Percentiles rank a stretch among this genome's conserved stretches.
Evolutionary conservation across 2,329 filamentous ascomycete species (phyloP).

Genomic region (Fusarium pininemorale): DNA sequence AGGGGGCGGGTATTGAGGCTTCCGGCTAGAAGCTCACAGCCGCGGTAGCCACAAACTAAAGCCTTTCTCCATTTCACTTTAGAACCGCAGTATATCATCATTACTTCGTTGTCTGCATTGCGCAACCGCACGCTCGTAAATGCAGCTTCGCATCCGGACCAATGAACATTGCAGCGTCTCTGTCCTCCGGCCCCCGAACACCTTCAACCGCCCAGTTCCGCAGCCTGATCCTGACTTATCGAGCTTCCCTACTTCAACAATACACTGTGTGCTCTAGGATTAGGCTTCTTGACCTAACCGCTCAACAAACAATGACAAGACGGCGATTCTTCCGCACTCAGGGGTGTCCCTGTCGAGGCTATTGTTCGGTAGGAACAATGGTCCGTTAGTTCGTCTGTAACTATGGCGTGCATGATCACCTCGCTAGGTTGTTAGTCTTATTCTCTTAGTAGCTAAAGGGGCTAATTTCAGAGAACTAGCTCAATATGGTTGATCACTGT

Average conservation of each 20-base stretch:
- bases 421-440: neutral
- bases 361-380: neutral
- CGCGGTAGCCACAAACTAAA: neutral
- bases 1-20: neutral
- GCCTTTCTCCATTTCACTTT: neutral
- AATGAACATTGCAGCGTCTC: neutral
- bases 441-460: neutral
- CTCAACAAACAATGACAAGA: neutral
- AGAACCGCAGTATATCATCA: neutral
- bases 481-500: slow-evolving; percentile 24
- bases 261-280: neutral
- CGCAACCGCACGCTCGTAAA: neutral
- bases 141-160: neutral
- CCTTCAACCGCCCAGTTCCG: neutral
- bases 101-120: neutral
- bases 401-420: slow-evolving; percentile 29
- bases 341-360: neutral
- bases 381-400: slow-evolving; percentile 8
- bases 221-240: neutral
- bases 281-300: neutral
- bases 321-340: slow-evolving; percentile 1
- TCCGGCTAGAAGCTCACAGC: neutral
- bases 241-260: neutral
- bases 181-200: neutral
- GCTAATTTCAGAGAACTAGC: neutral